Percentiles rank a stretch among this genome's conserved stretches.
Evolutionary conservation across 2,329 filamentous ascomycete genomes (phyloP).

Genomic region (Orbilia brochopaga): DNA sequence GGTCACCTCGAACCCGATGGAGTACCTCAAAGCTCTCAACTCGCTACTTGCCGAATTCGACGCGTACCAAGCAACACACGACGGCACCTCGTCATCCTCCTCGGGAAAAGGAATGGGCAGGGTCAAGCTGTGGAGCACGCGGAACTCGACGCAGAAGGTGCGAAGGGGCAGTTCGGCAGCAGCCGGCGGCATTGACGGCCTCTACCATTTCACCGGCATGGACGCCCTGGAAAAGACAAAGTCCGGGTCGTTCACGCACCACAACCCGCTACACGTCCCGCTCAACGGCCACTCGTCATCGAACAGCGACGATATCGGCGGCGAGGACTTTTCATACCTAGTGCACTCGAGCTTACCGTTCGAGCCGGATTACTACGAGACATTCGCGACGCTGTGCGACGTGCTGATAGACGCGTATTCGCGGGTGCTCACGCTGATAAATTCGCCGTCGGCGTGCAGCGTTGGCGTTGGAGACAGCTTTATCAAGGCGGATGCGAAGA

Average conservation of each 20-base stretch:
- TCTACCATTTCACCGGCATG: slow-evolving; percentile 49
- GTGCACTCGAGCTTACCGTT: slow-evolving; percentile 93
- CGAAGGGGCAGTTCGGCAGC: slow-evolving; percentile 47
- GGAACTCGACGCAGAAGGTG: slow-evolving; percentile 39
- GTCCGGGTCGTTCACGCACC: slow-evolving; percentile 26
- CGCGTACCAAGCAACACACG: slow-evolving; percentile 85
- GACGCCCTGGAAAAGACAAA: slow-evolving; percentile 38
- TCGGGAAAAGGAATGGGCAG: slow-evolving; percentile 57
- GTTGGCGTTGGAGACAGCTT: slow-evolving; percentile 80
- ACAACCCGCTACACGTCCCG: slow-evolving; percentile 35
- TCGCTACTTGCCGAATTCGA: slow-evolving; percentile 90
- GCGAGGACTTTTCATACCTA: slow-evolving; percentile 82
- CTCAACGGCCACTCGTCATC: slow-evolving; percentile 33
- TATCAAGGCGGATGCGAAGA: slow-evolving; percentile 80
- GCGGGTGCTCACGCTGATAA: slow-evolving; percentile 74
- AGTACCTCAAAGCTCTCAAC: slow-evolving; percentile 87
- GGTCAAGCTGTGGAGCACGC: slow-evolving; percentile 43
- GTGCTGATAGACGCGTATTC: slow-evolving; percentile 92
- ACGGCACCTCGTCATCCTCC: slow-evolving; percentile 73
- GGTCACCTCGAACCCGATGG: slow-evolving; percentile 76
- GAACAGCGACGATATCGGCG: slow-evolving; percentile 33
- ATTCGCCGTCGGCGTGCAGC: slow-evolving; percentile 75
- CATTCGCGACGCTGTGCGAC: slow-evolving; percentile 93
- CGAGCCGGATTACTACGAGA: slow-evolving; percentile 95
- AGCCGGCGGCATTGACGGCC: slow-evolving; percentile 43